Conservation (phyloP, 2,329 filamentous ascomycete genomes). For the Fusarium proliferatum region DNA sequence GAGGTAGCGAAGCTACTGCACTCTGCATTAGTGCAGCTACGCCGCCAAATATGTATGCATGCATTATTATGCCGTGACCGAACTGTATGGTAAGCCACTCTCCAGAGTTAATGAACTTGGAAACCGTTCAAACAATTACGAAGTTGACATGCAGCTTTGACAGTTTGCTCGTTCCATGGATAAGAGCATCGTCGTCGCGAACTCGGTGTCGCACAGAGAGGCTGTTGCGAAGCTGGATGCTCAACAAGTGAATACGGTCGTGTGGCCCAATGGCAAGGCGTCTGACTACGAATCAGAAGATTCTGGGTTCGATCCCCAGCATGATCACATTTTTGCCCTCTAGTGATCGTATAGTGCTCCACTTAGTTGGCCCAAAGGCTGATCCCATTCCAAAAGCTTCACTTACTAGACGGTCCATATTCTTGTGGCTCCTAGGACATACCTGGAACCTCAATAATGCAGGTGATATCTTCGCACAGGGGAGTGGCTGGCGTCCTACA, state of each 20-base stretch:
- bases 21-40: not conserved
- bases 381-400: no score
- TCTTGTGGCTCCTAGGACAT: no score
- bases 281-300: slow-evolving; percentile 48
- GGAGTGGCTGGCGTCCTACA: no score
- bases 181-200: rapidly evolving
- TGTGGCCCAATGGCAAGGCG: slow-evolving; percentile 43
- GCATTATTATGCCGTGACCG: not conserved
- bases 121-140: no score
- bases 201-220: not conserved
- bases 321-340: slow-evolving; percentile 20
- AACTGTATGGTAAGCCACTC: not conserved
- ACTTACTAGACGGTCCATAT: no score
- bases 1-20: not conserved
- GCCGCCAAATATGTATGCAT: not conserved
- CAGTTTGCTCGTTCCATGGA: rapidly evolving
- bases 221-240: not conserved
- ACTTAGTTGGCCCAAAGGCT: not conserved
- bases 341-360: rapidly evolving
- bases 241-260: slow-evolving; percentile 16
- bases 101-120: no score
- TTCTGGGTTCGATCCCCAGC: slow-evolving; percentile 45
- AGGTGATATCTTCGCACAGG: no score
- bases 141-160: rapidly evolving
- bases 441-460: no score